These are phyloP conservation scores for Annulohypoxylon bovei DNA, from an alignment of 495 filamentous ascomycete genomes.

Conservation along the genomic window DNA sequence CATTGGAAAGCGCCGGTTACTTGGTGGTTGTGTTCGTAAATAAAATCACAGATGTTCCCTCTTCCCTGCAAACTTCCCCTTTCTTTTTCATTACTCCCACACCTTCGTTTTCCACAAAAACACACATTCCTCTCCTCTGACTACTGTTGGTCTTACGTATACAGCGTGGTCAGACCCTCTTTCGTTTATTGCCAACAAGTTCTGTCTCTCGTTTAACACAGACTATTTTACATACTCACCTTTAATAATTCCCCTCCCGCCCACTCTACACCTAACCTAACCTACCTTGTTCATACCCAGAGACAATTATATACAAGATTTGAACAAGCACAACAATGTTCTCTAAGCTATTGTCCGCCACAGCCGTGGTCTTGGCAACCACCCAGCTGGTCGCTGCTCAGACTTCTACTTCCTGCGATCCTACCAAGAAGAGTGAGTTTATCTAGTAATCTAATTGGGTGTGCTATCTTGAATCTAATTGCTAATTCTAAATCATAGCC, in stretches of 20 bases:
- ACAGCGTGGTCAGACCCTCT: constrained; percentile 24
- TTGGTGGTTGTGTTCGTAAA: constrained; percentile 37
- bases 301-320: constrained; percentile 12
- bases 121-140: constrained; percentile 23
- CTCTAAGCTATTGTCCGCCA: constrained; percentile 51
- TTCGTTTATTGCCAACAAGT: constrained; percentile 24
- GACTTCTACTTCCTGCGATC: constrained; percentile 81
- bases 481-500: constrained; percentile 37
- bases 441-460: constrained; percentile 9
- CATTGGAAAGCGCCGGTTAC: constrained; percentile 35
- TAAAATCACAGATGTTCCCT: constrained; percentile 38
- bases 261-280: neutral
- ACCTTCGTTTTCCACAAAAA: constrained; percentile 38
- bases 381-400: constrained; percentile 67
- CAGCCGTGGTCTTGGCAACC: constrained; percentile 55
- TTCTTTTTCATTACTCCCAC: constrained; percentile 36
- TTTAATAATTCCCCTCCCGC: constrained; percentile 32
- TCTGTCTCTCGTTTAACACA: constrained; percentile 42
- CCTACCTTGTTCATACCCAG: constrained; percentile 1
- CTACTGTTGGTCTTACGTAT: constrained; percentile 33
- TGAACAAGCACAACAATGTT: constrained; percentile 47
- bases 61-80: constrained; percentile 32
- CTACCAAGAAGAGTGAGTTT: constrained; percentile 70
- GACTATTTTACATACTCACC: constrained; percentile 21
- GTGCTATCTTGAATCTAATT: neutral